These are phyloP conservation scores for Mucor plumbeus DNA, from an alignment of 371 early-diverging fungal genomes.

Conservation along the genomic window DNA sequence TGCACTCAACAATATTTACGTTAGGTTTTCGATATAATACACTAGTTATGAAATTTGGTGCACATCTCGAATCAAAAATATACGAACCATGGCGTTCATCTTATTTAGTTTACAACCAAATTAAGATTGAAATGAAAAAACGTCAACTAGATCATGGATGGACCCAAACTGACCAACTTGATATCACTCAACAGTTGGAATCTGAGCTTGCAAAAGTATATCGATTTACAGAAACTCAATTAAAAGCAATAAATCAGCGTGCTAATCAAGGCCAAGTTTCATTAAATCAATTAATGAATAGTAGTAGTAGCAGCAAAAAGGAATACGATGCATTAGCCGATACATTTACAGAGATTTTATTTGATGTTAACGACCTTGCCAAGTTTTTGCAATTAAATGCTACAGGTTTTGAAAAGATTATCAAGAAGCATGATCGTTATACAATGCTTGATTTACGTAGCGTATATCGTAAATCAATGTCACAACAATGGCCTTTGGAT, in stretches of 20 bases:
- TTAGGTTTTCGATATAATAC: neutral
- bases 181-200: constrained; percentile 73
- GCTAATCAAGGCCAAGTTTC: constrained; percentile 72
- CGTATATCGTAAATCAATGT: constrained; percentile 74
- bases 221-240: constrained; percentile 76
- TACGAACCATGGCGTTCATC: constrained; percentile 48
- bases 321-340: constrained; percentile 63
- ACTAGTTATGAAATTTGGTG: constrained; percentile 52
- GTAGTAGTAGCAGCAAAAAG: constrained; percentile 31
- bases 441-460: constrained; percentile 75
- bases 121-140: constrained; percentile 43
- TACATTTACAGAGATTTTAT: constrained; percentile 74
- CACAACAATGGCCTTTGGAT: constrained; percentile 79
- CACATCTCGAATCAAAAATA: constrained; percentile 39
- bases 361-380: constrained; percentile 87
- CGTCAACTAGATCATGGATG: constrained; percentile 49
- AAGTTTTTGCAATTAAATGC: constrained; percentile 93
- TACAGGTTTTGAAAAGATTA: constrained; percentile 93
- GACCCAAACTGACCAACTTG: constrained; percentile 70
- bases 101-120: constrained; percentile 46
- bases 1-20: too few species aligned
- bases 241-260: constrained; percentile 72
- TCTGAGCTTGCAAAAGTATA: constrained; percentile 88
- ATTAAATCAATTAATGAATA: constrained; percentile 35
- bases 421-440: constrained; percentile 97